Conservation (phyloP, 345 rosid species). For the Ceriops decandra region DNA sequence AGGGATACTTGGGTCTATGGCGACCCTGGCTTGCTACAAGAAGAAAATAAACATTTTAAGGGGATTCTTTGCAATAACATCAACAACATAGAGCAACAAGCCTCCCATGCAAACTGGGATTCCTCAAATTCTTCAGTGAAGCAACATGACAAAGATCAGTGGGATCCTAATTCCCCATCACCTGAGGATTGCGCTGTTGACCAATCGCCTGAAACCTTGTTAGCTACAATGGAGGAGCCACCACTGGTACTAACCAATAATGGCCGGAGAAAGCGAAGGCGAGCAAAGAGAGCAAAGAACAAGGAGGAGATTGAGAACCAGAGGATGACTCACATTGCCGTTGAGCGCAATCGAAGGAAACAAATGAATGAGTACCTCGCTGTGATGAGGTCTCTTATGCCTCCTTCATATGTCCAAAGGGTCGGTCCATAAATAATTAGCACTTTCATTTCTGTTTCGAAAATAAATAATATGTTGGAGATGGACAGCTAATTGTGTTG, state of each 20-base stretch:
- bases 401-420: slow-evolving; percentile 88
- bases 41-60: slow-evolving; percentile 33
- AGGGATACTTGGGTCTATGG: slow-evolving; percentile 37
- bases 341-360: slow-evolving; percentile 93
- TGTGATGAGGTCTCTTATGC: slow-evolving; percentile 79
- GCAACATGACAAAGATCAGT: slow-evolving; percentile 25
- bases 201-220: slow-evolving; percentile 1
- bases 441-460: neutral
- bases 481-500: neutral
- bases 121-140: slow-evolving; percentile 26
- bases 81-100: slow-evolving; percentile 27
- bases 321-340: slow-evolving; percentile 88
- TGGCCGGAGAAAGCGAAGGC: slow-evolving; percentile 58
- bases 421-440: slow-evolving; percentile 28
- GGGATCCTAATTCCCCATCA: slow-evolving; percentile 39
- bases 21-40: slow-evolving; percentile 18
- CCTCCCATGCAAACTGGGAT: slow-evolving; percentile 28
- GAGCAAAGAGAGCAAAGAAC: slow-evolving; percentile 60
- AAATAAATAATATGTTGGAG: neutral
- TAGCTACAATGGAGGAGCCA: slow-evolving; percentile 12
- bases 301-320: slow-evolving; percentile 88
- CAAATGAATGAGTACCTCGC: slow-evolving; percentile 90
- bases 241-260: slow-evolving; percentile 4
- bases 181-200: slow-evolving; percentile 31
- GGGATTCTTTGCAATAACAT: slow-evolving; percentile 18